Evolutionary conservation across 2,329 filamentous ascomycete genomes (phyloP), one percentile per base, ranked within the genome.

Genomic region (Fonsecaea multimorphosa): DNA sequence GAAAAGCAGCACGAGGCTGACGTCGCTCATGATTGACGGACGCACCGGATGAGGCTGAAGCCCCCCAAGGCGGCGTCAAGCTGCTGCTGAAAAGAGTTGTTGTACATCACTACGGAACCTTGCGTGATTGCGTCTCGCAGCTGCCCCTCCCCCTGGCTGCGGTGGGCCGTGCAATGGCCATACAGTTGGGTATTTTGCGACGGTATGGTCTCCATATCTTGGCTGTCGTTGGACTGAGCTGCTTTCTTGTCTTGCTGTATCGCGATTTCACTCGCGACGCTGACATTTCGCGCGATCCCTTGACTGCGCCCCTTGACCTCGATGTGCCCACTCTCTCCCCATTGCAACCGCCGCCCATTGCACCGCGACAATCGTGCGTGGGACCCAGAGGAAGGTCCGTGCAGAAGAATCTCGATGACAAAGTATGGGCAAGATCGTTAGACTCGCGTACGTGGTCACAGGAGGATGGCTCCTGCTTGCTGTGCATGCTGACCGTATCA

Each of bases 341-440:
- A 53, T 34, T 22, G 38, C 52, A 40, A 34, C 61, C 31, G 31
- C 44, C 34, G 12, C 29, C 31, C 29, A 57, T 27, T 16, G 40
- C 51, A 54, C 51, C 29, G 12, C 38, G 46, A 62, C 51, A 16
- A 32, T 76, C 87, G 0, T 93, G 91, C 74, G 78, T 85, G 57
- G 89, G 89, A 0, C 86, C 89, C 1, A 74, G 81, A 63, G 80
- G 80, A 19, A 74, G 76, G 51, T 67, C 75, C 1, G 79, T 84
- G 2, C 87, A 87, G 52, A 78, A 83, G 62, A 80, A 81, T 54
- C 76, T 85, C 8, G 83, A 87, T 66, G 89, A 92, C 38, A 44
- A 51, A 38, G 24, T 66, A 44, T 46, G 54, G 54, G 58, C 59
- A 8, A 46, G 16, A 8, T 46, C 19, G 29, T 31, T 66, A 40